phyloP scores from a whole-genome alignment of 1,284 basidiomycete species.

The Golubevia pallescens region DNA sequence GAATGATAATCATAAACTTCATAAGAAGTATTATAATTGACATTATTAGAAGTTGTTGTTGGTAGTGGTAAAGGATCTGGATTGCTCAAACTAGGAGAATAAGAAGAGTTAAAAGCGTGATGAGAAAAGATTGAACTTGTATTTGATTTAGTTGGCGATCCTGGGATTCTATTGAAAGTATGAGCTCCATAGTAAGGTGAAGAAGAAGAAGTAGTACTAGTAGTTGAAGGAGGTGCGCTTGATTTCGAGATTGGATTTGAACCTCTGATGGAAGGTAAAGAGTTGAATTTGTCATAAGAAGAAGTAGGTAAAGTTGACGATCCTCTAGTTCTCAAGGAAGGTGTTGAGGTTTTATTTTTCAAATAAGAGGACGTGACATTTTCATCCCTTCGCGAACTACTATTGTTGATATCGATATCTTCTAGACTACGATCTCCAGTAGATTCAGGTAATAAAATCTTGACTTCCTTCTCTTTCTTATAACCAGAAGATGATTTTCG shows the following conservation, averaged over 20 bases:
- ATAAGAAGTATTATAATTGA: background rate
- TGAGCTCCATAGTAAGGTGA: constrained; percentile 44
- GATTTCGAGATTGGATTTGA: too few relatives aligned
- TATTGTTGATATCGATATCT: background rate
- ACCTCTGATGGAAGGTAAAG: too few relatives aligned
- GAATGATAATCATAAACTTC: too few relatives aligned
- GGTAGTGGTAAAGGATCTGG: constrained; percentile 32
- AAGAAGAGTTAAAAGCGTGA: constrained; percentile 11
- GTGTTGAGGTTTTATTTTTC: background rate
- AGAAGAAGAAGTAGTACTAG: too few relatives aligned
- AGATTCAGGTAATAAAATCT: background rate
- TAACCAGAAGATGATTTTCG: background rate
- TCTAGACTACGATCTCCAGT: background rate
- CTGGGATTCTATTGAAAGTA: constrained; percentile 35
- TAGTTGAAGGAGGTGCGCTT: too few relatives aligned
- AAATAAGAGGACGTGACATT: too few relatives aligned
- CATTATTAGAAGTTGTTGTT: background rate
- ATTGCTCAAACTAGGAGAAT: constrained; percentile 4
- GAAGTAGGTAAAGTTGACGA: too few relatives aligned
- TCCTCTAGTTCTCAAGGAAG: too few relatives aligned
- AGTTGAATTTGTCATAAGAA: too few relatives aligned
- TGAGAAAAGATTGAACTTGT: constrained; percentile 18
- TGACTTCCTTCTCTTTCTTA: background rate
- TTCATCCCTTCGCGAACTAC: background rate
- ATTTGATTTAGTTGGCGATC: constrained; percentile 9